phyloP scores from a whole-genome alignment of 192 early-diverging fungal species.

The Coemansia sp. region DNA sequence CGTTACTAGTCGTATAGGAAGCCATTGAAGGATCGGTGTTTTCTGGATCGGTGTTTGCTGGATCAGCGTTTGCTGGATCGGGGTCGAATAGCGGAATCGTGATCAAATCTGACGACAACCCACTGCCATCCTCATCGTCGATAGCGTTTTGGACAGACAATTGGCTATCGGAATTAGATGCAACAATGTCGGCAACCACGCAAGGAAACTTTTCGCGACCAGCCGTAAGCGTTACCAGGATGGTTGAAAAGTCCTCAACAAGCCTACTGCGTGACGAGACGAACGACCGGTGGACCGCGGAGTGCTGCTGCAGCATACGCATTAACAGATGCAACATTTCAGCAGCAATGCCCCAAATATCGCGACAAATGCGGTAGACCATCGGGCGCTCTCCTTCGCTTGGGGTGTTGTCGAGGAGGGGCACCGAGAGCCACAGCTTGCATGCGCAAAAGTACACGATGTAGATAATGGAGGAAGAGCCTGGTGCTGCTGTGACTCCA shows the following conservation, averaged over 20 bases:
- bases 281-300: conserved; percentile 9
- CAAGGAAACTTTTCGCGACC: neutral
- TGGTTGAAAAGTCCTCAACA: conserved; percentile 6
- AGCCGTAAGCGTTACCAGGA: conserved; percentile 3
- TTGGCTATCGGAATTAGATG: neutral
- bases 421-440: conserved; percentile 20
- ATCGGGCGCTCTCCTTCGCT: neutral
- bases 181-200: neutral
- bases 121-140: neutral
- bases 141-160: neutral
- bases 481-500: neutral
- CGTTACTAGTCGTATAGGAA: neutral
- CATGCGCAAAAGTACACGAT: conserved; percentile 32
- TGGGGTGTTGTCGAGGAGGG: neutral
- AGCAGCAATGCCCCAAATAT: conserved; percentile 32
- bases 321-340: conserved; percentile 26
- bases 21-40: no score
- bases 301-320: conserved; percentile 15
- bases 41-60: no score
- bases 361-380: conserved; percentile 18
- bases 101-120: neutral
- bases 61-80: neutral
- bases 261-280: conserved; percentile 2
- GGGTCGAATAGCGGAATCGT: conserved; percentile 5
- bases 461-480: conserved; percentile 12